A percentile compares a stretch with the other conserved stretches of the same genome.
These are phyloP conservation scores for Dichotomocladium elegans DNA, from an alignment of 371 early-diverging fungal species.

Conservation along the genomic window DNA sequence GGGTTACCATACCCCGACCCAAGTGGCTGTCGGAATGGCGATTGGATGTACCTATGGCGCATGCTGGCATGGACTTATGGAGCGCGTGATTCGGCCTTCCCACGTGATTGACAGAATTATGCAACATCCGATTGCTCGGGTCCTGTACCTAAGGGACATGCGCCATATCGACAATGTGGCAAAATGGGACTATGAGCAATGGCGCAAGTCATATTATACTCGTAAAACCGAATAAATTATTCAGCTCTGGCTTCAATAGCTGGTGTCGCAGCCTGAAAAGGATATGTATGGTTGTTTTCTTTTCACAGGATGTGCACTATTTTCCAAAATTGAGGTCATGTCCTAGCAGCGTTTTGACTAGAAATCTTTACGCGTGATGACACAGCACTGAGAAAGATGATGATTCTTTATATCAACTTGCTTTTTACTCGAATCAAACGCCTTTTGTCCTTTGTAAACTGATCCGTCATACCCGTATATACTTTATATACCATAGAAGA, in stretches of 20 bases:
- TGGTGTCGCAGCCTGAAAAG: no score
- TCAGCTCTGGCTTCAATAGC: not conserved
- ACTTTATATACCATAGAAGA: no score
- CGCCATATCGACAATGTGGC: constrained; percentile 48
- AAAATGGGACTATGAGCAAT: constrained; percentile 58
- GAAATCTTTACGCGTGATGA: no score
- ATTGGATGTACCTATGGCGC: constrained; percentile 61
- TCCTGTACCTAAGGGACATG: constrained; percentile 61
- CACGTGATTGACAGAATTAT: constrained; percentile 40
- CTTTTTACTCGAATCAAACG: no score
- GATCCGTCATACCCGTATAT: no score
- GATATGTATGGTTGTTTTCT: no score
- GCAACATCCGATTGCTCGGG: constrained; percentile 31
- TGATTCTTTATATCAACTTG: no score
- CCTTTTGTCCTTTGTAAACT: no score
- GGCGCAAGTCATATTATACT: constrained; percentile 13
- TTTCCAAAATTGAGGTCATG: no score
- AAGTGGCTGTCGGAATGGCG: constrained; percentile 69
- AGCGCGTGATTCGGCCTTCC: constrained; percentile 30
- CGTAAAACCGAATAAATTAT: not conserved
- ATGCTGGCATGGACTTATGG: constrained; percentile 53
- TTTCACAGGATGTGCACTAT: no score
- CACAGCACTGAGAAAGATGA: no score
- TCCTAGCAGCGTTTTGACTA: no score
- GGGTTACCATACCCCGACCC: constrained; percentile 74